Base-by-base conservation (phyloP, 352 stramenopile species). In the Globisporangium iwayamae region DNA sequence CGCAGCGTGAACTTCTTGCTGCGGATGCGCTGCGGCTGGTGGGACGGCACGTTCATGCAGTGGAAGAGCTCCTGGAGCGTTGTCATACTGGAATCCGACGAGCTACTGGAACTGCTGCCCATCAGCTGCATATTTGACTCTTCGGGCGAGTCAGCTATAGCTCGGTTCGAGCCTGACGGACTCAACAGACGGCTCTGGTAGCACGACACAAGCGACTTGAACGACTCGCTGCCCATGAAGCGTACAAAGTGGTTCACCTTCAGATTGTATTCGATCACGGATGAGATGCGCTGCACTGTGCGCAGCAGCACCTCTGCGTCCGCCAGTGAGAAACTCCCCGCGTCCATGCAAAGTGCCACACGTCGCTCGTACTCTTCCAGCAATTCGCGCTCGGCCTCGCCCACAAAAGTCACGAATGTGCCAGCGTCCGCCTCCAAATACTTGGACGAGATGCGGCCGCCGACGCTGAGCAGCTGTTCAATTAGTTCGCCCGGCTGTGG, bases 221-320 rank as follows among this genome's bases (percentile, higher is more conserved):
- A 93, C 39, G 81, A 90, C 20, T 85, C 75, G 52, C 83, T 93
- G 34, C 75, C 74, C 81, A 95, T 93, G 60, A 95, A 95, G 6
- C 86, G 82, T 36, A 95, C 84, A 66, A 95, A 95, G 57, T 95
- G 83, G 67, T 95, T 93, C 48, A 95, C 83, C 46, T 87, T 84
- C 36, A 95, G 74, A 32, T 92, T 77, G 47, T 87, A 77, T 62
- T 95, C 84, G 62, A 95, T 85, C 7, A 84, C 72, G 8, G 10
- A 43, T 55, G 81, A 74, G 25, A 93, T 83, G 36, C 76, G 75
- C 38, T 83, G 60, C 8, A 90, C 75, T 1, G 76, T 87, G 54
- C 69, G 71, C 4, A 86, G 68, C 69, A 92, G 66, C 34, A 78
- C 71, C 36, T 89, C 81, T 18, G 83, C 83, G 53, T 92, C 83